These are phyloP conservation scores for Hanseniaspora clermontiae DNA, from an alignment of 805 yeast genomes.

Conservation along the genomic window DNA sequence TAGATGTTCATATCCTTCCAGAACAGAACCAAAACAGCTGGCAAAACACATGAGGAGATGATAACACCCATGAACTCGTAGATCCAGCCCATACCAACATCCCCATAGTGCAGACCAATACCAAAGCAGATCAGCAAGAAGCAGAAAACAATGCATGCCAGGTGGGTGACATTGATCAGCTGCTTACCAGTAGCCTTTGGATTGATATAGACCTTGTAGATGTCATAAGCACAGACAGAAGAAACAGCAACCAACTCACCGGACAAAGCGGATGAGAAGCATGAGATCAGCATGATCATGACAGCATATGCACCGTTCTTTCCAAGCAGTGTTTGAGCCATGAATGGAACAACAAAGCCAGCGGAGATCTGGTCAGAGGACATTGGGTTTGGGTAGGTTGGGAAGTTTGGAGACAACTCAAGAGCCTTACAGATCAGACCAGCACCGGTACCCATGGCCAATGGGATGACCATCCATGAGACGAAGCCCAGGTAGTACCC, in stretches of 20 bases:
- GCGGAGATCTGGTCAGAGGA: conserved; percentile 58
- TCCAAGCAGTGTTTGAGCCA: conserved; percentile 77
- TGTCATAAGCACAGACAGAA: conserved; percentile 72
- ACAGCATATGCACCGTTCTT: conserved; percentile 81
- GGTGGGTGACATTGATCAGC: conserved; percentile 57
- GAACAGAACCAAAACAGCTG: conserved; percentile 52
- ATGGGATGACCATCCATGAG: conserved; percentile 86
- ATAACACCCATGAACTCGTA: conserved; percentile 84
- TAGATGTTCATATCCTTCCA: conserved; percentile 51
- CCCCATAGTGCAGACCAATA: conserved; percentile 69
- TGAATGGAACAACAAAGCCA: conserved; percentile 57
- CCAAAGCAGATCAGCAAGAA: conserved; percentile 69
- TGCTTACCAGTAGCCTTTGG: conserved; percentile 67
- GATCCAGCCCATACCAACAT: conserved; percentile 73
- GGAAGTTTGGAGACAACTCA: conserved; percentile 59
- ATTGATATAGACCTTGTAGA: conserved; percentile 67
- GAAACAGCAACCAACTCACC: conserved; percentile 85
- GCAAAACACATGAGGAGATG: conserved; percentile 75
- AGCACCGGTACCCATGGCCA: conserved; percentile 68
- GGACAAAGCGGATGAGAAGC: conserved; percentile 84
- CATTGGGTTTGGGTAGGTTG: conserved; percentile 61
- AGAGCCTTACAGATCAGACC: conserved; percentile 74
- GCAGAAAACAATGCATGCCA: conserved; percentile 48
- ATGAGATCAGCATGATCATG: conserved; percentile 71
- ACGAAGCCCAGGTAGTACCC: conserved; percentile 82